Percentiles rank a stretch among this genome's conserved stretches.
These are phyloP conservation scores for Austroboletus rostrupii DNA, from an alignment of 1,284 basidiomycete species.

Conservation along the genomic window DNA sequence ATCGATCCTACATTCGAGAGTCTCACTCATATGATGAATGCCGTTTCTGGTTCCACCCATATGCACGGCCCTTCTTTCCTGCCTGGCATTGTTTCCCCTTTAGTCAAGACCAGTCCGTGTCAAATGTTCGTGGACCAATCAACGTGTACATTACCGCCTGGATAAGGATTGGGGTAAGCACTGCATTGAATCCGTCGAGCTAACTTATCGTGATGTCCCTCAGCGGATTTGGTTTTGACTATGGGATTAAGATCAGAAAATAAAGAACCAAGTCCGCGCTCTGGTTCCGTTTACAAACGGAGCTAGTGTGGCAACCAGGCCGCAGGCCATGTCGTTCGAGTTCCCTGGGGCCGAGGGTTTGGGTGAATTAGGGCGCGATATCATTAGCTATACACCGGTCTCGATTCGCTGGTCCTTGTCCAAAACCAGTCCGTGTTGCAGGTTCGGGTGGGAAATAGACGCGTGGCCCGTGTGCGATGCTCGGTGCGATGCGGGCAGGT, in stretches of 20 bases:
- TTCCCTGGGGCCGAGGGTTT: constrained; percentile 29
- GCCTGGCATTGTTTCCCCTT: constrained; percentile 5
- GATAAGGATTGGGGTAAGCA: constrained; percentile 1
- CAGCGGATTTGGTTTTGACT: constrained; percentile 27
- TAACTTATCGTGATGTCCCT: constrained; percentile 6
- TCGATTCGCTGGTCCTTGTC: neutral
- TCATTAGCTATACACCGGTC: constrained; percentile 3
- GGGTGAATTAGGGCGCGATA: constrained; percentile 8
- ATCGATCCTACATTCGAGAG: neutral
- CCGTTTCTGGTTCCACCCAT: neutral
- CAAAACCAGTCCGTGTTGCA: neutral
- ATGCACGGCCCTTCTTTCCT: neutral
- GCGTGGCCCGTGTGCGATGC: neutral
- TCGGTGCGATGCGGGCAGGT: neutral
- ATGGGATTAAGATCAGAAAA: constrained; percentile 15
- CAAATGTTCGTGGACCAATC: constrained; percentile 15
- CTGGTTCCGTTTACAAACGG: constrained; percentile 15
- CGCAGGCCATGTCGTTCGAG: constrained; percentile 9
- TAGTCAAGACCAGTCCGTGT: constrained; percentile 9
- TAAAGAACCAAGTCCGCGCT: neutral
- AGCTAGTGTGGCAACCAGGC: constrained; percentile 23
- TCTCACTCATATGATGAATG: neutral
- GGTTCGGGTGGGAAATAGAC: constrained; percentile 8
- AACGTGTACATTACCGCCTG: constrained; percentile 6
- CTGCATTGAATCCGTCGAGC: constrained; percentile 6